Evolutionary conservation across 106 monocot genomes (phyloP), one percentile per base, ranked within the genome.

Genomic region (Acorus calamus): DNA sequence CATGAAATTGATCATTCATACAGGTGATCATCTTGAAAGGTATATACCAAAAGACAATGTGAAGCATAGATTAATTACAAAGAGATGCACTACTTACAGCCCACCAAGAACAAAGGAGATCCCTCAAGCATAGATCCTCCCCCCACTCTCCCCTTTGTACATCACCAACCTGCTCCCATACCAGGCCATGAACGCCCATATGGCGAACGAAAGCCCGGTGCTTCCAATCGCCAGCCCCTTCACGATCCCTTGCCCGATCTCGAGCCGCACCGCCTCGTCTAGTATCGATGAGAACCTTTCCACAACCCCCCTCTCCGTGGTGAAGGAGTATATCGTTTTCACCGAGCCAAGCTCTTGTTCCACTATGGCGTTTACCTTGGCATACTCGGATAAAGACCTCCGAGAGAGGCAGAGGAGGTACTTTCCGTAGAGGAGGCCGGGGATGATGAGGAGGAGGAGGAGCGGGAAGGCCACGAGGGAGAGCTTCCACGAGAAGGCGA

Each of bases 131-230:
- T 77, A 84, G 8, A 87, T 79, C 71, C 83, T 83, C 7, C 91
- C 91, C 42, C 91, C 91, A 59, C 77, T 86, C 56, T 83, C 91
- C 2, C 84, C 86, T 54, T 86, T 78, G 49, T 81, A 67, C 63
- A 92, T 74, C 2, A 91, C 83, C 58, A 92, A 66, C 55, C 57
- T 76, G 49, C 84, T 79, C 9, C 91, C 84, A 65, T 92, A 92
- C 91, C 91, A 92, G n/a, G 91, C 86, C 62, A 92, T 83, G 52
- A 92, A 84, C 7, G 65, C 86, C 91, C 91, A 92, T 46, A 87
- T 92, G 5, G 86, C 83, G 44, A 81, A 92, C 2, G 78, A 61
- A 7, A 92, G 71, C 3, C 91, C 86, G 0, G 80, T 79, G 71
- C 80, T 76, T 3, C 91, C 91, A 2, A 92, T 81, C 2, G 91